Evolutionary conservation across 2,329 filamentous ascomycete species (phyloP).

Genomic region (Fusarium floridanum): DNA sequence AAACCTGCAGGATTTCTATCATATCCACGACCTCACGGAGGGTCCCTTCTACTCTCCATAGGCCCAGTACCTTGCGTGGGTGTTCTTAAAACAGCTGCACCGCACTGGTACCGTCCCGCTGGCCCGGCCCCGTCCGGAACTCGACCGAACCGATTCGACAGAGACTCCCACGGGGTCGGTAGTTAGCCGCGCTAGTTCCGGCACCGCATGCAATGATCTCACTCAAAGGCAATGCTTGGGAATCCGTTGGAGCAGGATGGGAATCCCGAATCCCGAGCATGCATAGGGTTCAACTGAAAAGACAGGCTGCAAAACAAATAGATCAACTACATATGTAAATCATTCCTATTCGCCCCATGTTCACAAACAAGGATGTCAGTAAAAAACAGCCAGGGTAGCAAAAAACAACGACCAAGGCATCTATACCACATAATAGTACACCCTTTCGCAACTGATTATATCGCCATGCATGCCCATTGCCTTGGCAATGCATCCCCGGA

Average conservation of each 20-base stretch:
- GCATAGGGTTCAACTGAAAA: not conserved
- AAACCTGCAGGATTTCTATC: not conserved
- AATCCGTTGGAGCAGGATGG: not conserved
- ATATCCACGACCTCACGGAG: not conserved
- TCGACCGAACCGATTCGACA: slow-evolving; percentile 9
- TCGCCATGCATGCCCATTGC: slow-evolving; percentile 10
- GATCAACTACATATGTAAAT: slow-evolving; percentile 3
- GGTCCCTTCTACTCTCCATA: not conserved
- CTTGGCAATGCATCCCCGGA: slow-evolving; percentile 12
- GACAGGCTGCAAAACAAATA: not conserved
- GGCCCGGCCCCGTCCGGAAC: slow-evolving; percentile 8
- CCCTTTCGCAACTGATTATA: slow-evolving; percentile 23
- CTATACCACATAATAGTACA: slow-evolving; percentile 38
- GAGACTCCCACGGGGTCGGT: slow-evolving; percentile 3
- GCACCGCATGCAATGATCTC: not conserved
- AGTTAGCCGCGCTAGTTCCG: not conserved
- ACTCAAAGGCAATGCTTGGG: not conserved
- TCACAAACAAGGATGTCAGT: slow-evolving; percentile 14
- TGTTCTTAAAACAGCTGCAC: not conserved
- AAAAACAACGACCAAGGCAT: slow-evolving; percentile 31
- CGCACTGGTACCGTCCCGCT: not conserved
- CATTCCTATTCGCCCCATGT: slow-evolving; percentile 34
- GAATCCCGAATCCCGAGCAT: not conserved
- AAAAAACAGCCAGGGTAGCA: slow-evolving; percentile 19
- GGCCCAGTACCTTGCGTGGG: not conserved